Evolutionary conservation across 1,284 basidiomycete species (phyloP), one percentile per base, ranked within the genome.

Genomic region (Tremellales sp.): DNA sequence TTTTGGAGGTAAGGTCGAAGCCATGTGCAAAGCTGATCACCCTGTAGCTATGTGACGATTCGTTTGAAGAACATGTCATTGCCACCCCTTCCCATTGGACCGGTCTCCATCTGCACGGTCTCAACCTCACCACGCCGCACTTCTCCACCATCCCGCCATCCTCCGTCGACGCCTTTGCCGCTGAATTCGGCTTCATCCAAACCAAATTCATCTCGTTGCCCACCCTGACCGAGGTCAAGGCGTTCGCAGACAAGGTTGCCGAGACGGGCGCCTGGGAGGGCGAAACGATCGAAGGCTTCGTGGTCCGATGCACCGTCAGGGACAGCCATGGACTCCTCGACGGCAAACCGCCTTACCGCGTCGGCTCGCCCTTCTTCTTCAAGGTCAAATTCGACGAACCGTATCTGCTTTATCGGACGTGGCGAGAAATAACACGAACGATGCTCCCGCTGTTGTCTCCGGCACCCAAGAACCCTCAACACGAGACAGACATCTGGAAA

Each of bases 341-440:
- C 3, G 63, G 61, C 14, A 28, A 51, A 50, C 79, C 81, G 8
- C 90, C 89, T 0, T 93, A 93, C 64, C 70, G 76, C 0, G 73
- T 83, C 0, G 86, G 86, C 13, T 83, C 87, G 5, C 84, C 88
- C 0, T 95, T 97, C 78, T 97, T 99, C 78, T 98, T 97, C 83
- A 98, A 99, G 71, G 81, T 98, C 75, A 98, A 99, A 71, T 98
- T 97, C 69, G 92, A 97, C 71, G 91, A 98, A 68, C 94, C 94
- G 0, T 98, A 98, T 68, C 83, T 97, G 76, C 94, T 95, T 83
- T 97, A 97, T 73, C 84, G 95, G 41, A 89, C 97, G 67, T 98
- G 92, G 92, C 79, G 95, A 45, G 95, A 98, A 72, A 78, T 94
- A 41, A 97, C 95, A 6, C 86, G 90, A 63, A 75, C 70, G 16